Conservation (phyloP, 768 basidiomycete genomes). For the Russula sp. region DNA sequence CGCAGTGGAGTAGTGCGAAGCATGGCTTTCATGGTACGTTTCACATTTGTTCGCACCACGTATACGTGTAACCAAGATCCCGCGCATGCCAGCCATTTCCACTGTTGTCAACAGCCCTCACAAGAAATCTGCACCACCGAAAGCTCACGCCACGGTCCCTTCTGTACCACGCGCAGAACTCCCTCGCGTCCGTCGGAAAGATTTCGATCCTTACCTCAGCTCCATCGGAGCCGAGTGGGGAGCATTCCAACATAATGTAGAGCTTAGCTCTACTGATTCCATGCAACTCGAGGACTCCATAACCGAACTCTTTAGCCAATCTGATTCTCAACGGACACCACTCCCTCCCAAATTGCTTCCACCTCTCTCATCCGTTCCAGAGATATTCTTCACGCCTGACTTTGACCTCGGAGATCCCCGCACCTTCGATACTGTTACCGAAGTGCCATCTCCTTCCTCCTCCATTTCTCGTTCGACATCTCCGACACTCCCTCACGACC, state of each 20-base stretch:
- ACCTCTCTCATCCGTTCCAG: constrained; percentile 66
- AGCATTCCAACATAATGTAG: constrained; percentile 46
- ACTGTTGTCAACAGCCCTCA: constrained; percentile 90
- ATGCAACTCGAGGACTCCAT: constrained; percentile 25
- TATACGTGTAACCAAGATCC: background rate
- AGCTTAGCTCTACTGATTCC: constrained; percentile 29
- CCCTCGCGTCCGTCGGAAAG: constrained; percentile 71
- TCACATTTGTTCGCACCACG: background rate
- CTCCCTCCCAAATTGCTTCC: constrained; percentile 42
- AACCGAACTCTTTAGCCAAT: constrained; percentile 10
- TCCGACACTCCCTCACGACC: constrained; percentile 37
- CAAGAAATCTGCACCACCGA: constrained; percentile 76
- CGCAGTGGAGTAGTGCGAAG: constrained; percentile 72
- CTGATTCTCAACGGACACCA: constrained; percentile 26
- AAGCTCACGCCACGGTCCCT: constrained; percentile 76
- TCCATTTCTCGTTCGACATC: constrained; percentile 15
- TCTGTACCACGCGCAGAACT: constrained; percentile 64
- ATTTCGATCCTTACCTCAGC: constrained; percentile 77
- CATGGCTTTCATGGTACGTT: constrained; percentile 84
- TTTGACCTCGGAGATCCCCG: constrained; percentile 80
- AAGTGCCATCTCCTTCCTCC: constrained; percentile 24
- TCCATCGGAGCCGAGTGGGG: constrained; percentile 74
- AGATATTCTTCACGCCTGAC: constrained; percentile 66
- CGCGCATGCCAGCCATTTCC: constrained; percentile 64
- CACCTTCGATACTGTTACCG: constrained; percentile 73